Evolutionary conservation across 2,329 filamentous ascomycete genomes (phyloP), one percentile per base, ranked within the genome.

Genomic region (Aspergillus candidus): DNA sequence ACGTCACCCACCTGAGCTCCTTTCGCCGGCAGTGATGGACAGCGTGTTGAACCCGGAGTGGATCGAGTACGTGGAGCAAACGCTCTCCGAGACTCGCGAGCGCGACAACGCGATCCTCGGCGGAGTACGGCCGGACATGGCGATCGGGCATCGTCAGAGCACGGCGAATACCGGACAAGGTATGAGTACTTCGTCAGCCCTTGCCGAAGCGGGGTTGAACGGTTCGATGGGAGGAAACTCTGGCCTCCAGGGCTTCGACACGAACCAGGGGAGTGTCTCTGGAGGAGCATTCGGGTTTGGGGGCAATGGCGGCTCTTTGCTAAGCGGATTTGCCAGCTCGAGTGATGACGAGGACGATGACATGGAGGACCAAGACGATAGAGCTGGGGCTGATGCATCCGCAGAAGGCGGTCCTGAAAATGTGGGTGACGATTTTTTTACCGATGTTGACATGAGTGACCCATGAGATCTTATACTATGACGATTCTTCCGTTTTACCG

Each of bases 21-120:
- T 97, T 8, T 93, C 89, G 1, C 84, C 88, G 49, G 76, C 78
- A 11, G 88, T 98, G 3, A 75, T 95, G 53, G 87, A 95, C 56
- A 88, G 85, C 56, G 88, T 97, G 38, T 87, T 93, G 74, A 85
- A 88, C 59, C 82, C 84, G 41, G 84, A 89, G 47, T 98, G 93
- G 93, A 86, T 93, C 57, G 84, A 87, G 56, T 98, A 97, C 59
- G 90, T 97, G 32, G 91, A 97, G 62, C 86, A 91, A 46, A 88
- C 89, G 0, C 74, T 98, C 18, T 87, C 91, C 1, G 91, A 96
- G 66, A 98, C 93, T 0, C 77, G 93, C 43, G 93, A 98, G 69
- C 82, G 91, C 50, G 93, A 98, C 61, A 98, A 98, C 62, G 93
- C 93, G n/a, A 95, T 97, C 41, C 82, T 98, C 4, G 93, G 93